Evolutionary conservation across 2,329 filamentous ascomycete species (phyloP).

Genomic region (Colletotrichum lupini): DNA sequence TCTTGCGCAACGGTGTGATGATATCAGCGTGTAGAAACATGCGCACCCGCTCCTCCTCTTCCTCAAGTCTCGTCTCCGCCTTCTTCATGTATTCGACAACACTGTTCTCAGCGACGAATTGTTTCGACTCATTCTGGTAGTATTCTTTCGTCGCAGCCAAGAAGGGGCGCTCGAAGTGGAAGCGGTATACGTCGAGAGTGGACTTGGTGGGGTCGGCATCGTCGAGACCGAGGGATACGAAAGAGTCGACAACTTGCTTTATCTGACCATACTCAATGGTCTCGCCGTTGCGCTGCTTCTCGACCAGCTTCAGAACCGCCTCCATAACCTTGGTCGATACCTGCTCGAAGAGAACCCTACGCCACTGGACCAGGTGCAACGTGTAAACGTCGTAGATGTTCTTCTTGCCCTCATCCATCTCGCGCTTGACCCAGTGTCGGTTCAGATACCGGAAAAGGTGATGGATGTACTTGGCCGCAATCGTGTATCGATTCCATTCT

Average conservation of each 20-base stretch:
- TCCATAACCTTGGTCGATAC: slow-evolving; percentile 93
- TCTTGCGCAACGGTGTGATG: slow-evolving; percentile 82
- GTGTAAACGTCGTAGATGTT: slow-evolving; percentile 99
- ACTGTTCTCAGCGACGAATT: slow-evolving; percentile 95
- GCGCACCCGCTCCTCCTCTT: slow-evolving; percentile 93
- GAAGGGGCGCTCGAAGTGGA: slow-evolving; percentile 93
- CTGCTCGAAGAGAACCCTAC: slow-evolving; percentile 85
- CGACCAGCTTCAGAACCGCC: slow-evolving; percentile 92
- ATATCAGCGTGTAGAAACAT: slow-evolving; percentile 95
- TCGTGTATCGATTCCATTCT: slow-evolving; percentile 96
- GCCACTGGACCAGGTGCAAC: slow-evolving; percentile 95
- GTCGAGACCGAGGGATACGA: slow-evolving; percentile 93
- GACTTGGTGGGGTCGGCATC: slow-evolving; percentile 93
- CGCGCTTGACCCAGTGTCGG: slow-evolving; percentile 97
- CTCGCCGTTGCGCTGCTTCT: slow-evolving; percentile 97
- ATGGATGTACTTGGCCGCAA: slow-evolving; percentile 96
- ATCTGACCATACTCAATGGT: slow-evolving; percentile 98
- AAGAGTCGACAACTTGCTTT: slow-evolving; percentile 96
- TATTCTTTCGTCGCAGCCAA: slow-evolving; percentile 85
- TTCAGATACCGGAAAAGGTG: slow-evolving; percentile 97
- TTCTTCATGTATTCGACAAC: slow-evolving; percentile 99
- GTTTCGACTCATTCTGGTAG: slow-evolving; percentile 91
- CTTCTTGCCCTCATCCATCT: slow-evolving; percentile 99
- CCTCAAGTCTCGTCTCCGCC: slow-evolving; percentile 86
- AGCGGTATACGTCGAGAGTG: slow-evolving; percentile 93